Percentiles rank a stretch among this genome's conserved stretches.
Evolutionary conservation across 2,329 filamentous ascomycete species (phyloP).

Genomic region (Colletotrichum sojae): DNA sequence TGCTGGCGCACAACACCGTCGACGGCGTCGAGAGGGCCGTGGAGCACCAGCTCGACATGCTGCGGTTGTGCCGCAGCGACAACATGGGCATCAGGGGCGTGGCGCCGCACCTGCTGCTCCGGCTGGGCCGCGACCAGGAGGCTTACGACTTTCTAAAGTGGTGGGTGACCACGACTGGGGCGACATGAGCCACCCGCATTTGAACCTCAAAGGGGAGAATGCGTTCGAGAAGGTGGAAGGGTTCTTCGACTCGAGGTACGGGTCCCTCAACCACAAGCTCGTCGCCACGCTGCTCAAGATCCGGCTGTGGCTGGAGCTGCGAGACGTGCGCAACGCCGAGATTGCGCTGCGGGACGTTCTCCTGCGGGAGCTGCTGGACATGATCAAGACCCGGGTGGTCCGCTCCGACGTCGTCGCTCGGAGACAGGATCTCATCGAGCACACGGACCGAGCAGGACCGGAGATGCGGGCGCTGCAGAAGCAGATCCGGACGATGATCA

Average conservation of each 20-base stretch:
- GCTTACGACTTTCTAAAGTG: slow-evolving; percentile 61
- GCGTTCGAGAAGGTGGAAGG: slow-evolving; percentile 39
- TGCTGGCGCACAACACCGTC: slow-evolving; percentile 51
- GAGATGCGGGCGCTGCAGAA: background rate
- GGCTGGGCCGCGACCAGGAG: slow-evolving; percentile 65
- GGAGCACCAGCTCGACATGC: slow-evolving; percentile 58
- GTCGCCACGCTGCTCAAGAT: slow-evolving; percentile 46
- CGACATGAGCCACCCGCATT: slow-evolving; percentile 41
- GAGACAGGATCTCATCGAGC: slow-evolving; percentile 11
- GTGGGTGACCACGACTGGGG: slow-evolving; percentile 46
- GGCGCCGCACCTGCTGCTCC: slow-evolving; percentile 58
- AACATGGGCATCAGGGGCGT: slow-evolving; percentile 59
- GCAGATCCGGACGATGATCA: slow-evolving; percentile 7
- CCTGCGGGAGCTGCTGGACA: background rate
- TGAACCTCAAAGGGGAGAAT: slow-evolving; percentile 43
- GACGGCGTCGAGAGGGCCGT: slow-evolving; percentile 55
- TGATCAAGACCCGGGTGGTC: slow-evolving; percentile 1
- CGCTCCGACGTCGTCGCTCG: slow-evolving; percentile 4
- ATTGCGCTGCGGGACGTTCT: background rate
- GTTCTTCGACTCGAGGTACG: slow-evolving; percentile 10
- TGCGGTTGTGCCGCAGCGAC: slow-evolving; percentile 60
- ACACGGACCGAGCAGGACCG: background rate
- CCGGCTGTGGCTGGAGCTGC: slow-evolving; percentile 47
- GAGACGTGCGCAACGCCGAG: slow-evolving; percentile 40
- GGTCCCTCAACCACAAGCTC: slow-evolving; percentile 35